phyloP scores from a whole-genome alignment of 2,329 filamentous ascomycete genomes.

The Fusarium sp. region DNA sequence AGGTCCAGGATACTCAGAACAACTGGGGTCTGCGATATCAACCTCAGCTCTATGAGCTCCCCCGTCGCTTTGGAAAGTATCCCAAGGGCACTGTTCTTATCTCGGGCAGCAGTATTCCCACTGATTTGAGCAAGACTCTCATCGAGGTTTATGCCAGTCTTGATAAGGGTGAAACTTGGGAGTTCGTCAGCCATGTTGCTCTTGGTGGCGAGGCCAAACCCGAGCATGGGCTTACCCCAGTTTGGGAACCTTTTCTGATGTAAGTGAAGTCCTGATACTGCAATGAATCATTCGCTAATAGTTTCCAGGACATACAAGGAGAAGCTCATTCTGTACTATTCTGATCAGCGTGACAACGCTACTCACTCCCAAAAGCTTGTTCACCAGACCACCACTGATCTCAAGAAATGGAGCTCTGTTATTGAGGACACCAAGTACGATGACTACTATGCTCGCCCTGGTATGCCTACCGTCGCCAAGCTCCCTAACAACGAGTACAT shows the following conservation, averaged over 20 bases:
- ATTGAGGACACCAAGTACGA: conserved; percentile 69
- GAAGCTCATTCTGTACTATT: conserved; percentile 73
- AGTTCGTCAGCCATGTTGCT: conserved; percentile 73
- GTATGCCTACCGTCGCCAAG: conserved; percentile 71
- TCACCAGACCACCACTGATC: conserved; percentile 69
- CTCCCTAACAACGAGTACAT: conserved; percentile 65
- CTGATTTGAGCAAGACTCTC: conserved; percentile 68
- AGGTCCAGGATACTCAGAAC: conserved; percentile 70
- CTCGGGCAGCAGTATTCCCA: conserved; percentile 68
- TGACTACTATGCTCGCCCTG: conserved; percentile 71
- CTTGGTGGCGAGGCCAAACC: conserved; percentile 69
- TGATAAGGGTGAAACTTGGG: conserved; percentile 70
- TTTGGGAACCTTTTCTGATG: conserved; percentile 78
- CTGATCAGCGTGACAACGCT: conserved; percentile 70
- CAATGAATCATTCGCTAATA: neutral
- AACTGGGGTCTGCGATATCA: conserved; percentile 75
- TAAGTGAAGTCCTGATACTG: conserved; percentile 15
- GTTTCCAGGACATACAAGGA: conserved; percentile 60
- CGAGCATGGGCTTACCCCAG: conserved; percentile 71
- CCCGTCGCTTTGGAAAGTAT: conserved; percentile 65
- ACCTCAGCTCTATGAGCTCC: conserved; percentile 72
- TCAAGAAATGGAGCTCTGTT: conserved; percentile 66
- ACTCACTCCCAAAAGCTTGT: conserved; percentile 74
- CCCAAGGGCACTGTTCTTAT: conserved; percentile 70
- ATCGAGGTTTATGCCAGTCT: conserved; percentile 75